phyloP scores from a whole-genome alignment of 2,329 filamentous ascomycete genomes.

The Volutella citrinella region DNA sequence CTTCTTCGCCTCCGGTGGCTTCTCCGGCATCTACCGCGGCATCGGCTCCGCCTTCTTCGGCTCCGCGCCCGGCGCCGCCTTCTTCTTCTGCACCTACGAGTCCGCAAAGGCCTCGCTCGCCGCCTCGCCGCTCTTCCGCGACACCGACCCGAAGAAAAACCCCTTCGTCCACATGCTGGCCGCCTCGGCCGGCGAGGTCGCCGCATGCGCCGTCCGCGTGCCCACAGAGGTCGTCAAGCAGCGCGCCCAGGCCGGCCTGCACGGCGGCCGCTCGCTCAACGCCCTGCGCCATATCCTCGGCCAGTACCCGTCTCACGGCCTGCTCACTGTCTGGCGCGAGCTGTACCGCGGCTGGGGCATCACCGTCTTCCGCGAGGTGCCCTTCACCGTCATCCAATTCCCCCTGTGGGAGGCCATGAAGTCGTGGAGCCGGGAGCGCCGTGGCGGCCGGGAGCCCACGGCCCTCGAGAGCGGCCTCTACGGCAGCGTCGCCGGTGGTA shows the following conservation, averaged over 20 bases:
- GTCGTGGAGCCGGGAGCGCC: constrained; percentile 55
- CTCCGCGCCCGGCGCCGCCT: constrained; percentile 87
- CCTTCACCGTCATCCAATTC: constrained; percentile 96
- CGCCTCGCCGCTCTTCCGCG: constrained; percentile 22
- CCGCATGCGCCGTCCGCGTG: constrained; percentile 87
- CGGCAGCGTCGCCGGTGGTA: constrained; percentile 77
- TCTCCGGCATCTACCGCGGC: constrained; percentile 89
- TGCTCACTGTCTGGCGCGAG: constrained; percentile 69
- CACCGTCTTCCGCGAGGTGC: constrained; percentile 92
- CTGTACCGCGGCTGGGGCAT: constrained; percentile 90
- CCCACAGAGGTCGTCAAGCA: constrained; percentile 98
- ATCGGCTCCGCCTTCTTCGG: constrained; percentile 87
- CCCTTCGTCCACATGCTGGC: constrained; percentile 73
- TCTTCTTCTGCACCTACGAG: constrained; percentile 98
- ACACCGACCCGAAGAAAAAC: constrained; percentile 24
- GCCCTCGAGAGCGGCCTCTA: constrained; percentile 80
- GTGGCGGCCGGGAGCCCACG: constrained; percentile 47
- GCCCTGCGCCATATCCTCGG: constrained; percentile 70
- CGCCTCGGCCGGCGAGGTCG: constrained; percentile 82
- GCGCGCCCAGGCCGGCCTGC: constrained; percentile 83
- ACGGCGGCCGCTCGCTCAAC: constrained; percentile 64
- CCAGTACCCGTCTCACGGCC: constrained; percentile 39
- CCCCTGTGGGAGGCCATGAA: constrained; percentile 96
- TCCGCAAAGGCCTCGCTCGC: constrained; percentile 59
- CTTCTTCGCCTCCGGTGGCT: constrained; percentile 81